phyloP scores from a whole-genome alignment of 345 rosid species.

The Angophora floribunda region DNA sequence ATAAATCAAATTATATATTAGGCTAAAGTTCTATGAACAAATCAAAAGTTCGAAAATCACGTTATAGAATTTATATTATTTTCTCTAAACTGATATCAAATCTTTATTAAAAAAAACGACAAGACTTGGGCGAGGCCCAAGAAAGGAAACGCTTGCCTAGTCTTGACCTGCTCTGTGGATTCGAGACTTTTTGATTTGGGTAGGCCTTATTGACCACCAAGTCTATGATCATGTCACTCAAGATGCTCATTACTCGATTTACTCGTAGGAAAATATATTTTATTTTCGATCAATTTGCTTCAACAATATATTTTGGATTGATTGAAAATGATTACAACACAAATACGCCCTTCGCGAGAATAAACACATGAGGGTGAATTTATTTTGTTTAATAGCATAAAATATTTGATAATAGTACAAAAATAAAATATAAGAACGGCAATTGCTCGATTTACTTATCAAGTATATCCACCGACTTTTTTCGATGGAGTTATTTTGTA shows the following conservation, averaged over 20 bases:
- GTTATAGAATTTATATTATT: too few relatives aligned
- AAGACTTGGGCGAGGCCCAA: not conserved
- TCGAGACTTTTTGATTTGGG: not conserved
- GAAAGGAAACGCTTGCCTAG: not conserved
- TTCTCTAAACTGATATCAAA: too few relatives aligned
- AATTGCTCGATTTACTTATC: not conserved
- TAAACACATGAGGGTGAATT: accelerated
- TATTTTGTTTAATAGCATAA: too few relatives aligned
- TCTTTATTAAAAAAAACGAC: accelerated
- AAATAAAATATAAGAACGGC: accelerated
- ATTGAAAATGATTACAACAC: not conserved
- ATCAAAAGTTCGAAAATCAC: too few relatives aligned
- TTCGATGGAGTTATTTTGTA: accelerated
- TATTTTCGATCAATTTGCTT: not conserved
- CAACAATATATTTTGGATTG: not conserved
- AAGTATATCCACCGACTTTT: too few relatives aligned
- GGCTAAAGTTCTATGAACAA: too few relatives aligned
- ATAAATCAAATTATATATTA: too few relatives aligned
- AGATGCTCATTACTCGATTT: not conserved
- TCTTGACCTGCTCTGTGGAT: not conserved
- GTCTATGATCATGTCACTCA: not conserved
- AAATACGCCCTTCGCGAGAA: not conserved
- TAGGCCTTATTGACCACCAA: not conserved
- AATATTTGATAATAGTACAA: too few relatives aligned
- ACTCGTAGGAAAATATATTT: too few relatives aligned